Evolutionary conservation across 495 filamentous ascomycete genomes (phyloP).

Genomic region (Amniculicola lignicola): DNA sequence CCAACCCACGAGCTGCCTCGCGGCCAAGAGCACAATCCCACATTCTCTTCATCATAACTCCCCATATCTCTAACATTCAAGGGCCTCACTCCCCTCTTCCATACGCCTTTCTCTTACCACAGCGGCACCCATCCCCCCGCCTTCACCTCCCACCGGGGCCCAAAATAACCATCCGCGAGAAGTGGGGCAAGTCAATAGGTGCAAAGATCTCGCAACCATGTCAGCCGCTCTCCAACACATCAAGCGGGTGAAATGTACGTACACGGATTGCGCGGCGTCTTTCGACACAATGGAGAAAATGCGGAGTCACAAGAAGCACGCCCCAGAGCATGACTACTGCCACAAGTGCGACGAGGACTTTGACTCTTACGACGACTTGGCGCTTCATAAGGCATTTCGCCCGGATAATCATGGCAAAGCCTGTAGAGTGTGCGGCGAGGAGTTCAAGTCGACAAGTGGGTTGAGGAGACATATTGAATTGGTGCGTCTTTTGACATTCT

Average conservation of each 20-base stretch:
- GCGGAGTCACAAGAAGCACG: constrained; percentile 48
- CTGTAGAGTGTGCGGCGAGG: constrained; percentile 52
- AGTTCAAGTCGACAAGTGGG: constrained; percentile 50
- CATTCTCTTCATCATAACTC: no score
- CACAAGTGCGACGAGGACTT: constrained; percentile 51
- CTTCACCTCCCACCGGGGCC: no score
- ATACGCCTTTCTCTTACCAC: no score
- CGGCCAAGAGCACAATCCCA: no score
- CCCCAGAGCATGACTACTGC: constrained; percentile 53
- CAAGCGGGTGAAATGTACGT: constrained; percentile 25
- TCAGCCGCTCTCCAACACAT: constrained; percentile 12
- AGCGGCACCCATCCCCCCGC: no score
- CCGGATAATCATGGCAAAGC: constrained; percentile 34
- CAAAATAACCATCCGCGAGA: no score
- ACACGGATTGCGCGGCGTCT: constrained; percentile 21
- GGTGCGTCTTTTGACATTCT: constrained; percentile 37
- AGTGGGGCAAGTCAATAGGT: no score
- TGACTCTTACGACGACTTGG: constrained; percentile 43
- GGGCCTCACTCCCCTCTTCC: no score
- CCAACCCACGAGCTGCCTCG: no score
- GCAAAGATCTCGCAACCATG: constrained; percentile 20
- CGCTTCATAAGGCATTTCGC: constrained; percentile 31
- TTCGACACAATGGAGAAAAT: constrained; percentile 42
- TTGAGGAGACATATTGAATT: constrained; percentile 47
- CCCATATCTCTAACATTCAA: no score